Conservation (phyloP, 805 yeast species). For the Metschnikowia baotianmanensis region DNA sequence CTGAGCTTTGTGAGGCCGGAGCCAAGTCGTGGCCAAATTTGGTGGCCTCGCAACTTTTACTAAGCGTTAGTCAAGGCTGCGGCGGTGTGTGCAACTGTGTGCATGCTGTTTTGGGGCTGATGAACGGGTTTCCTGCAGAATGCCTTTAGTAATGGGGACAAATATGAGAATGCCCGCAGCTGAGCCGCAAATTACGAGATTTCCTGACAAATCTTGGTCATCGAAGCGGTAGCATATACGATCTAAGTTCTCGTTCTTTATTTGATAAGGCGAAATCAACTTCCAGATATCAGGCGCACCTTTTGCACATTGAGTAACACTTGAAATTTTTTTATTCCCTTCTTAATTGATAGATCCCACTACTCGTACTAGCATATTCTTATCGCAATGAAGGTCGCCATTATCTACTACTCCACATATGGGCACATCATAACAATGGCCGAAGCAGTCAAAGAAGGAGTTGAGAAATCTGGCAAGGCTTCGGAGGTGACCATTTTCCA, state of each 20-base stretch:
- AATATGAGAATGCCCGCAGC: background rate
- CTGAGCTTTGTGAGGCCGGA: background rate
- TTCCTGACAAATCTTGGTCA: background rate
- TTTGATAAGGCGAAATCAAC: too few relatives aligned
- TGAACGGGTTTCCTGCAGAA: constrained; percentile 2
- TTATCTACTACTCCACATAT: constrained; percentile 20
- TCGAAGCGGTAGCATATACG: too few relatives aligned
- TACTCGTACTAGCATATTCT: too few relatives aligned
- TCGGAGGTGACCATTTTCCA: constrained; percentile 64
- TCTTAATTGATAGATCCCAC: background rate
- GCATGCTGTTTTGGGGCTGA: background rate
- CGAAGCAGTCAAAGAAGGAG: constrained; percentile 18
- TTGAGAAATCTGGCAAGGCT: constrained; percentile 15
- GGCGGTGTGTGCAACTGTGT: background rate
- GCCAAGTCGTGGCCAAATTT: background rate
- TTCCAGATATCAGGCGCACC: too few relatives aligned
- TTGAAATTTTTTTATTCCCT: background rate
- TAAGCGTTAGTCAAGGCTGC: constrained; percentile 1
- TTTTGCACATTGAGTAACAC: background rate
- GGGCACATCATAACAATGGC: constrained; percentile 20
- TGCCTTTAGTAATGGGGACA: constrained; percentile 7
- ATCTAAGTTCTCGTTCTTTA: too few relatives aligned
- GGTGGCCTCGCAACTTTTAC: background rate
- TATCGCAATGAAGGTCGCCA: constrained; percentile 19
- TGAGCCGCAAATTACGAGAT: background rate